These are phyloP conservation scores for Amauroascus niger DNA, from an alignment of 2,329 filamentous ascomycete genomes.

Conservation along the genomic window DNA sequence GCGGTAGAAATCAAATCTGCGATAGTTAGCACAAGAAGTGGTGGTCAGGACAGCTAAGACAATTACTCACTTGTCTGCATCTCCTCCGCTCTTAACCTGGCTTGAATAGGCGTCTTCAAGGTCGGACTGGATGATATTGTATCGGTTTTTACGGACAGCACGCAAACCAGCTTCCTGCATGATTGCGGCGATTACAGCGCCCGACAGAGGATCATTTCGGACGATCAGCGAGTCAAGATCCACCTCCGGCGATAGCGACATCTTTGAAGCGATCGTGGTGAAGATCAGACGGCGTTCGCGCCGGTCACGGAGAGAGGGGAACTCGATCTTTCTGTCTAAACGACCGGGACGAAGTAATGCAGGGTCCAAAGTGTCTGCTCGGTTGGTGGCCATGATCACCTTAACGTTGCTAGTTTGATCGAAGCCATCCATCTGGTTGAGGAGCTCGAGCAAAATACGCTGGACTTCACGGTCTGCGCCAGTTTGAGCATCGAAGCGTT, in stretches of 20 bases:
- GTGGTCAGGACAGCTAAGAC: not conserved
- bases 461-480: slow-evolving; percentile 97
- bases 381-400: slow-evolving; percentile 99
- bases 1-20: slow-evolving; percentile 88
- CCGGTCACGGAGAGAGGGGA: slow-evolving; percentile 86
- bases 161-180: slow-evolving; percentile 97
- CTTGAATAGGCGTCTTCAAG: slow-evolving; percentile 93
- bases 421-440: slow-evolving; percentile 99
- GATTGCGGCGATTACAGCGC: slow-evolving; percentile 93
- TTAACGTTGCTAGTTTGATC: slow-evolving; percentile 99
- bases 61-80: slow-evolving; percentile 50
- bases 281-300: slow-evolving; percentile 95
- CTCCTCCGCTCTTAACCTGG: slow-evolving; percentile 78
- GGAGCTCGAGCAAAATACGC: slow-evolving; percentile 89
- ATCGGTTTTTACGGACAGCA: slow-evolving; percentile 92
- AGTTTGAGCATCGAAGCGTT: slow-evolving; percentile 97
- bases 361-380: slow-evolving; percentile 91
- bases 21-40: slow-evolving; percentile 39
- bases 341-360: slow-evolving; percentile 88
- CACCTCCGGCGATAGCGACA: slow-evolving; percentile 93
- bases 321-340: slow-evolving; percentile 97
- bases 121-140: slow-evolving; percentile 97
- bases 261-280: slow-evolving; percentile 90
- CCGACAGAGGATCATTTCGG: slow-evolving; percentile 87
- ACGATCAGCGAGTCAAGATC: slow-evolving; percentile 94